Evolutionary conservation across 2,329 filamentous ascomycete genomes (phyloP).

Genomic region (Claviceps humidiphila): DNA sequence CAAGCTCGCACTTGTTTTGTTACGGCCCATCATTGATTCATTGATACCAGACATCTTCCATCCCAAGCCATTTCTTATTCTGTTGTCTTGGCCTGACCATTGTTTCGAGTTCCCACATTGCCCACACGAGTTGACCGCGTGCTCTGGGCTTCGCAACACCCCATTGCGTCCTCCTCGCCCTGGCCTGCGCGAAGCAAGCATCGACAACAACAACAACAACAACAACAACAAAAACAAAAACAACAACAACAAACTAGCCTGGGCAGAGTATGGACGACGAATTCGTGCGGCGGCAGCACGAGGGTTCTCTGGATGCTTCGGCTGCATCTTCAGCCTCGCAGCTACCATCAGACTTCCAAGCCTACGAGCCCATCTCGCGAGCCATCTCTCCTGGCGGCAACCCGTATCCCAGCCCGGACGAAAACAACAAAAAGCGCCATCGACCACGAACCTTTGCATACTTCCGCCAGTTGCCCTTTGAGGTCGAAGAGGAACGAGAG

Average conservation of each 20-base stretch:
- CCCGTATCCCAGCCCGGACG: conserved; percentile 35
- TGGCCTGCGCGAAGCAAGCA: background rate
- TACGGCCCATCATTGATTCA: background rate
- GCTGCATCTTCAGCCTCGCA: conserved; percentile 20
- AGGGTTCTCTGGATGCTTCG: conserved; percentile 17
- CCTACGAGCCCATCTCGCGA: conserved; percentile 62
- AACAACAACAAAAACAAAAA: background rate
- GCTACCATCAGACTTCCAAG: conserved; percentile 24
- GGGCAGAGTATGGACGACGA: conserved; percentile 25
- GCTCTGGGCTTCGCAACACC: background rate
- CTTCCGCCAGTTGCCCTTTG: conserved; percentile 78
- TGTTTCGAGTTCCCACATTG: background rate
- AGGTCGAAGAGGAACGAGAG: conserved; percentile 66
- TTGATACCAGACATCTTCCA: background rate
- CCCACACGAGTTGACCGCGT: background rate
- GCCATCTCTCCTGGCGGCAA: conserved; percentile 74
- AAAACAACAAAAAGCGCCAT: conserved; percentile 50
- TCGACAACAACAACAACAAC: background rate
- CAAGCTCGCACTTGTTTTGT: background rate
- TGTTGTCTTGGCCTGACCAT: background rate
- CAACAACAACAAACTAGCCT: background rate
- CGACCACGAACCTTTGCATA: conserved; percentile 89
- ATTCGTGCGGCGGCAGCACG: conserved; percentile 20
- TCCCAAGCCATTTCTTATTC: background rate
- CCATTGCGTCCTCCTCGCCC: background rate